Evolutionary conservation across 2,329 filamentous ascomycete genomes (phyloP), one percentile per base, ranked within the genome.

Genomic region (Aspergillus pseudoglaucus): DNA sequence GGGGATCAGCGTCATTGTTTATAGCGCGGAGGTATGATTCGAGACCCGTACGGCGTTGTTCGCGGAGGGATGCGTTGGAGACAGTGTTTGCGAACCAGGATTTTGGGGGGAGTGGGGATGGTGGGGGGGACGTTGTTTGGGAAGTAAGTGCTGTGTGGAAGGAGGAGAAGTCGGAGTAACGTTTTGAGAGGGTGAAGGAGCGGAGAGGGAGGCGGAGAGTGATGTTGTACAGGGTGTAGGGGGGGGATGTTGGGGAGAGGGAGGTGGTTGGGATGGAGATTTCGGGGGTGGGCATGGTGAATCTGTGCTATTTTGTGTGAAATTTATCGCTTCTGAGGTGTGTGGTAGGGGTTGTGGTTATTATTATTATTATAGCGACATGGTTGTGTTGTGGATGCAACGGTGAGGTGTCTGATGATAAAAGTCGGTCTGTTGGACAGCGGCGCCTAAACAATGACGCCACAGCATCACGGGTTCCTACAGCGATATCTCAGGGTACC

Each of bases 141-240:
- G 72, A 69, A 30, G 68, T 67, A 6, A 84, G 70, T 2, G 71
- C 64, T 3, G 64, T 63, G 64, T 85, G 74, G 47, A 85, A 77
- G 46, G 72, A 59, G 39, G 70, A 62, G 64, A 85, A 85, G 64
- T 84, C 81, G 45, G 79, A 82, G 70, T 84, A 85, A 55, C 82
- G 80, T 63, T 84, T 84, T 41, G 72, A 73, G 47, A 82, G 65
- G 39, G 74, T 79, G 55, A 79, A 78, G 43, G 78, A 77, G 47
- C 80, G 76, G 27, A 83, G 75, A 1, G 81, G 81, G 17, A 83
- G 77, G 38, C 80, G 76, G 54, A 84, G 73, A 45, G 74, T 73
- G 60, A 85, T 75, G 54, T 81, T 78, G 68, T 84, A 85, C 57
- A 78, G 62, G 0, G 81, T 84, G 66, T 78, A 80, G 3, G 78